Percentiles rank a stretch among this genome's conserved stretches.
These are phyloP conservation scores for Colletotrichum cuscutae DNA, from an alignment of 2,329 filamentous ascomycete species.

Conservation along the genomic window DNA sequence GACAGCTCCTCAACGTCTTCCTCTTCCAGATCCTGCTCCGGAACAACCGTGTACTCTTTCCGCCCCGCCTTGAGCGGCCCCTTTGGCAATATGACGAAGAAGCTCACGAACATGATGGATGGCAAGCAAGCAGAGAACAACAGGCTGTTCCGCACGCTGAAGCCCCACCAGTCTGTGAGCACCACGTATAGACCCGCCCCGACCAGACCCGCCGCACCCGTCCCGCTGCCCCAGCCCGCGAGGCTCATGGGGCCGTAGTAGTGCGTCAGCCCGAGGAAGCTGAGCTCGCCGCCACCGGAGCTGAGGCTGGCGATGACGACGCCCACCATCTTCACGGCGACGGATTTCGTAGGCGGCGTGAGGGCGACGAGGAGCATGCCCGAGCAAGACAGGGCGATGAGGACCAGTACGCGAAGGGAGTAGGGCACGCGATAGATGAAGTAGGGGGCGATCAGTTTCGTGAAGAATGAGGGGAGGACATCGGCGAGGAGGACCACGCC, in stretches of 20 bases:
- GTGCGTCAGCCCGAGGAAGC: slow-evolving; percentile 90
- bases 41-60: slow-evolving; percentile 66
- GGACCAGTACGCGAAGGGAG: slow-evolving; percentile 75
- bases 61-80: slow-evolving; percentile 67
- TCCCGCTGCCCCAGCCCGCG: slow-evolving; percentile 92
- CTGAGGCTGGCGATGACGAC: slow-evolving; percentile 87
- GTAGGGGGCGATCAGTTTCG: slow-evolving; percentile 91
- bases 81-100: slow-evolving; percentile 82
- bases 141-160: slow-evolving; percentile 79
- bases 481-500: slow-evolving; percentile 93
- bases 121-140: slow-evolving; percentile 84
- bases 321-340: slow-evolving; percentile 81
- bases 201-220: slow-evolving; percentile 86
- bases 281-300: slow-evolving; percentile 88
- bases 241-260: slow-evolving; percentile 90
- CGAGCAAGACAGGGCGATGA: slow-evolving; percentile 78
- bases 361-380: slow-evolving; percentile 93
- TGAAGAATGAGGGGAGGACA: slow-evolving; percentile 88
- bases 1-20: slow-evolving; percentile 49
- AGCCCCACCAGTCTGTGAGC: slow-evolving; percentile 81
- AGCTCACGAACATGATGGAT: slow-evolving; percentile 83
- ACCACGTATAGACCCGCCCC: slow-evolving; percentile 90
- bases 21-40: slow-evolving; percentile 51
- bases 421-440: slow-evolving; percentile 93
- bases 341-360: slow-evolving; percentile 73